Percentiles rank a stretch among this genome's conserved stretches.
phyloP scores from a whole-genome alignment of 2,329 filamentous ascomycete species.

The Penicillium occitanis region DNA sequence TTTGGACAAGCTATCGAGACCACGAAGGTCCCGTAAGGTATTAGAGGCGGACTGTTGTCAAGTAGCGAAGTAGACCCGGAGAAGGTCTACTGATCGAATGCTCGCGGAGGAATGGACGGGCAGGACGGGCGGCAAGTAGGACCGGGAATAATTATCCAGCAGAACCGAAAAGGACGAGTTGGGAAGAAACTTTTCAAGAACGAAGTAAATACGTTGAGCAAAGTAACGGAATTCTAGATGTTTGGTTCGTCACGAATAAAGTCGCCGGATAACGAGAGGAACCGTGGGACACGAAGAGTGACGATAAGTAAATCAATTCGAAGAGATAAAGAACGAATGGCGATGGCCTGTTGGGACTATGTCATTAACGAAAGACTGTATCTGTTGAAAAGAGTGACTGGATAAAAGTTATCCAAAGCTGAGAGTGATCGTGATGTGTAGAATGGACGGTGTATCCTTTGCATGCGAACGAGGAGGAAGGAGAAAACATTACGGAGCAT shows the following conservation, averaged over 20 bases:
- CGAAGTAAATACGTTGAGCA: background rate
- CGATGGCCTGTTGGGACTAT: background rate
- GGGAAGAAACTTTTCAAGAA: background rate
- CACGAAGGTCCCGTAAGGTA: slow-evolving; percentile 30
- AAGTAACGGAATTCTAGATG: background rate
- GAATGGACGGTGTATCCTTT: slow-evolving; percentile 1
- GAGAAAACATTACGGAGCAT: slow-evolving; percentile 5
- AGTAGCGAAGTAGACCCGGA: slow-evolving; percentile 2
- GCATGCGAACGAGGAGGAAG: slow-evolving; percentile 9
- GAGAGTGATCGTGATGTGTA: background rate
- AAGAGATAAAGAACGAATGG: slow-evolving; percentile 11
- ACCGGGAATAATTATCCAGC: background rate
- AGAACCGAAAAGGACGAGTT: background rate
- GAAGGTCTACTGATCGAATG: background rate
- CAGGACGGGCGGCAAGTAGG: background rate
- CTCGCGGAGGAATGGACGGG: background rate
- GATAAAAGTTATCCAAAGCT: background rate
- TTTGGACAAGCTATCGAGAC: slow-evolving; percentile 37
- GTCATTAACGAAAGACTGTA: slow-evolving; percentile 15
- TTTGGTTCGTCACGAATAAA: slow-evolving; percentile 17
- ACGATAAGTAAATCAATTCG: slow-evolving; percentile 10
- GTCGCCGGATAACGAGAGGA: slow-evolving; percentile 19
- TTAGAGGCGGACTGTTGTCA: slow-evolving; percentile 10
- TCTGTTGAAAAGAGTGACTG: slow-evolving; percentile 3
- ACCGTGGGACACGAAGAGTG: slow-evolving; percentile 21